Evolutionary conservation across 495 filamentous ascomycete species (phyloP).

Genomic region (Acidiella bohemica): DNA sequence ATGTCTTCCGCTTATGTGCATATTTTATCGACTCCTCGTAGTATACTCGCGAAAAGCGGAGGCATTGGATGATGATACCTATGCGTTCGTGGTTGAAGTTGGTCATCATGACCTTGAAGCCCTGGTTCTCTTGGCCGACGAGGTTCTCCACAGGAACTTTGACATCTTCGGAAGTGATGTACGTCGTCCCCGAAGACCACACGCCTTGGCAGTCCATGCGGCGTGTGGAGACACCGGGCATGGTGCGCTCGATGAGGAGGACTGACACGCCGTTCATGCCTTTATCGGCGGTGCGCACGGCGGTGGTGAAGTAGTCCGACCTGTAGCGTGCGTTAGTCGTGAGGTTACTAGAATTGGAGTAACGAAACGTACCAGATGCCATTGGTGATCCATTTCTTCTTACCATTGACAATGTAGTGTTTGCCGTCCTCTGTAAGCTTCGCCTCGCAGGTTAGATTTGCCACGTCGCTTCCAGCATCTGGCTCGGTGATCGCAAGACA

Average conservation of each 20-base stretch:
- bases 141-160: constrained; percentile 98
- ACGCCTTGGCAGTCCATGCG: constrained; percentile 99
- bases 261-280: constrained; percentile 89
- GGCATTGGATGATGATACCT: constrained; percentile 93
- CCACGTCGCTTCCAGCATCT: constrained; percentile 69
- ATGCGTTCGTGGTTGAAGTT: constrained; percentile 99
- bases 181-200: constrained; percentile 86
- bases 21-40: constrained; percentile 94
- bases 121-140: constrained; percentile 93
- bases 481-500: constrained; percentile 79
- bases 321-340: no score
- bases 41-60: constrained; percentile 92
- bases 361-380: constrained; percentile 53
- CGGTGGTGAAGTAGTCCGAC: constrained; percentile 96
- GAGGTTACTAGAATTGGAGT: no score
- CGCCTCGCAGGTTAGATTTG: constrained; percentile 87
- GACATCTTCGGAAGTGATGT: constrained; percentile 95
- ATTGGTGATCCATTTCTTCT: constrained; percentile 99
- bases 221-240: constrained; percentile 74
- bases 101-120: constrained; percentile 96
- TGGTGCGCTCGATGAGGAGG: constrained; percentile 71
- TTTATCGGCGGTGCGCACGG: constrained; percentile 70
- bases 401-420: constrained; percentile 97
- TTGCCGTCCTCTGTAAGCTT: constrained; percentile 89
- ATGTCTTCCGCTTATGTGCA: constrained; percentile 88